Percentiles rank a stretch among this genome's conserved stretches.
These are phyloP conservation scores for Monilinia fructicola DNA, from an alignment of 2,329 filamentous ascomycete genomes.

Conservation along the genomic window DNA sequence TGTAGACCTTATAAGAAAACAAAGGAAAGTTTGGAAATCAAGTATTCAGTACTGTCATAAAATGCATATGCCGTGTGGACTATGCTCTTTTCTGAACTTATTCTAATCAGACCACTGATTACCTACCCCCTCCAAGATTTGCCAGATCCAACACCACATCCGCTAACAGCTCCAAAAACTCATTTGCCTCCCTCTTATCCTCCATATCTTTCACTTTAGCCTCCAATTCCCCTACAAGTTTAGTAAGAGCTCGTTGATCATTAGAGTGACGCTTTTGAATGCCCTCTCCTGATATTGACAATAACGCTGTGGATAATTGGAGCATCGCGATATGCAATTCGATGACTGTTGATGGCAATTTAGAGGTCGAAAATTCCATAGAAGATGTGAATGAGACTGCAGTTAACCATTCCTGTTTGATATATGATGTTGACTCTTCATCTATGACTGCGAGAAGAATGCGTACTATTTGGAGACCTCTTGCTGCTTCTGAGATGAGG, in stretches of 20 bases:
- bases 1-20: no score
- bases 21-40: neutral
- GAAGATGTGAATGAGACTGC: conserved; percentile 52
- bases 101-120: neutral
- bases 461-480: conserved; percentile 57
- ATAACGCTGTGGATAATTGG: conserved; percentile 55
- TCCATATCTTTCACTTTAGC: conserved; percentile 28
- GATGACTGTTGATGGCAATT: conserved; percentile 27
- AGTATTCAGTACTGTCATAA: neutral
- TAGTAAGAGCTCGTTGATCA: conserved; percentile 51
- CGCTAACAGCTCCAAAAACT: conserved; percentile 46
- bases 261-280: conserved; percentile 52
- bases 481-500: conserved; percentile 43
- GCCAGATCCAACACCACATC: conserved; percentile 22
- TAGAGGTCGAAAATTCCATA: conserved; percentile 30
- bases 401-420: conserved; percentile 57
- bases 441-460: conserved; percentile 55
- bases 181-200: conserved; percentile 36
- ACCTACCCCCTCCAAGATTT: conserved; percentile 19
- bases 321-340: conserved; percentile 56
- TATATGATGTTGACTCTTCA: conserved; percentile 45
- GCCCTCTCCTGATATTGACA: conserved; percentile 48
- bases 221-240: conserved; percentile 49
- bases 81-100: neutral
- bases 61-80: neutral